These are phyloP conservation scores for Penicillium sp. DNA, from an alignment of 2,329 filamentous ascomycete species.

Conservation along the genomic window DNA sequence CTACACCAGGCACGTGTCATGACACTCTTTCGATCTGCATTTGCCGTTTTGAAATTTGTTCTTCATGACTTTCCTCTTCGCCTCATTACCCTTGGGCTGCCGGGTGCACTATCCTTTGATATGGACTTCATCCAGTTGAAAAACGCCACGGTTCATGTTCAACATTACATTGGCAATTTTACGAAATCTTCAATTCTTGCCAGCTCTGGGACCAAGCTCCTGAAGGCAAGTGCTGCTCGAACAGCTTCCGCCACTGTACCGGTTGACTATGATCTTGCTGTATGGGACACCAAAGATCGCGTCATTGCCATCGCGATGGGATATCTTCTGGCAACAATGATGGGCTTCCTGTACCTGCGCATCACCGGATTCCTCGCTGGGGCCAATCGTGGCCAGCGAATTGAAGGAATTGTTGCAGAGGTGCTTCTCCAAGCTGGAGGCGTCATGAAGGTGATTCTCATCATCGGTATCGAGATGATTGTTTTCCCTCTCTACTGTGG, in stretches of 20 bases:
- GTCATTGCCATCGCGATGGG: constrained; percentile 76
- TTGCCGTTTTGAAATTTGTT: constrained; percentile 46
- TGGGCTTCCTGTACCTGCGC: constrained; percentile 78
- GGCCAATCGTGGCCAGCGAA: constrained; percentile 55
- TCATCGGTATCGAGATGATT: constrained; percentile 99
- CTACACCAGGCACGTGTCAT: constrained; percentile 59
- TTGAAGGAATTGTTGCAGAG: constrained; percentile 76
- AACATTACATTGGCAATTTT: constrained; percentile 27
- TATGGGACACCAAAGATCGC: constrained; percentile 70
- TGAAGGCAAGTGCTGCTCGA: constrained; percentile 27
- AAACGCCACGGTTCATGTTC: constrained; percentile 17
- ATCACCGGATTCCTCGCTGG: constrained; percentile 69
- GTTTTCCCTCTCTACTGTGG: constrained; percentile 96
- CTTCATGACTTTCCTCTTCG: constrained; percentile 41
- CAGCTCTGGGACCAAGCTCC: constrained; percentile 31
- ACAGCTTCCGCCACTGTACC: constrained; percentile 23
- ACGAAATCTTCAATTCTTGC: constrained; percentile 24
- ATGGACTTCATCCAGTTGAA: constrained; percentile 21
- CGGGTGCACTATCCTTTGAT: constrained; percentile 25
- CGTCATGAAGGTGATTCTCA: constrained; percentile 95
- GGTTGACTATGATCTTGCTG: constrained; percentile 62
- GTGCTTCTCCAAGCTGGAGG: constrained; percentile 89
- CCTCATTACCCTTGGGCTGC: constrained; percentile 31
- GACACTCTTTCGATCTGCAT: constrained; percentile 45
- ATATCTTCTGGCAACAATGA: constrained; percentile 73